Base-by-base conservation (phyloP, 257 asterid species). In the Solanum gandarillasii region DNA sequence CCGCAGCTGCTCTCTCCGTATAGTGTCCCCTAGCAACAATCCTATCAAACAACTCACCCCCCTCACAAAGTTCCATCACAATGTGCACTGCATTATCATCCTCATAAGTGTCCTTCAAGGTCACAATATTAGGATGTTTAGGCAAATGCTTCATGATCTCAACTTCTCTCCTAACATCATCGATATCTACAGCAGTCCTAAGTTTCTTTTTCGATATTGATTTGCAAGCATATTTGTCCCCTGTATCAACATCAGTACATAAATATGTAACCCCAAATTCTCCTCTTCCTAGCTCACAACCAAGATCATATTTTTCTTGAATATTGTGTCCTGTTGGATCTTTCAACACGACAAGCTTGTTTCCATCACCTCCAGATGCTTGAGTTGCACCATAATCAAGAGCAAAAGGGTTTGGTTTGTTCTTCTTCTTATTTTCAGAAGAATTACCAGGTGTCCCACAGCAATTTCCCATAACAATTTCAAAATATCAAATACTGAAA, bases 1-100 rank as follows among this genome's bases (percentile, higher is more conserved):
- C 76, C 0, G 98, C 95, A 5, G 98, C 96, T 34, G 95, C 98
- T 85, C 94, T 91, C 91, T 94, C 98, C 0, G 98, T 93, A 70
- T 94, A 94, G 88, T 94, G 96, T 10, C 98, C 98, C 83, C 96
- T 89, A 0, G 98, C 96, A 83, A 94, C 98, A 73, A 94, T 94
- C 62, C 98, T 88, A 39, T 94, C 98, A 27, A 94, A 94, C 90
- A 94, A 89, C 87, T 93, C 98, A 14, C 98, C 98, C 7, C 98
- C 98, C 91, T 93, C 98, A 73, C 98, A 94, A 32, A 94, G 89
- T 62, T 94, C 98, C 98, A 94, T 94, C 29, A 93, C 95, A 88
- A 94, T 94, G 55, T 94, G 96, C 5, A 94, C 95, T 0, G 93
- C 96, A 27, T 9, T 88, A 78, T 93, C 95, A 85, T 94, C 98